These are phyloP conservation scores for Scheffersomyces illinoinensis DNA, from an alignment of 1,139 yeast genomes.

Conservation along the genomic window DNA sequence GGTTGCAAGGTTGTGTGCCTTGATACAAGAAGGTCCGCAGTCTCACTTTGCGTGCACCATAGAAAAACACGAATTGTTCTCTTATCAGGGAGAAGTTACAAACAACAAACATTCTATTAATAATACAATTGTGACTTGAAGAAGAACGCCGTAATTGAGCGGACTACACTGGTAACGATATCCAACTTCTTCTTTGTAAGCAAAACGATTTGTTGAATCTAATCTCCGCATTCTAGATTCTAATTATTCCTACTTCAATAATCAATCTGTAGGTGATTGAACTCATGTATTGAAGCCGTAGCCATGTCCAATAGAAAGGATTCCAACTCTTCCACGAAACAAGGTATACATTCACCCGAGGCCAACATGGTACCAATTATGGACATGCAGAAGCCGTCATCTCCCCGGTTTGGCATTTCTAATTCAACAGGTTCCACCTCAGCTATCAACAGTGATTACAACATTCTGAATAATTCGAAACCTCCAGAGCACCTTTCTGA, in stretches of 20 bases:
- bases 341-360: neutral
- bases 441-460: neutral
- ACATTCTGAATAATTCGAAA: slow-evolving; percentile 1
- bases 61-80: neutral
- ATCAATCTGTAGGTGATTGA: neutral
- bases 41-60: neutral
- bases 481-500: slow-evolving; percentile 58
- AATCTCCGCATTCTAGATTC: neutral
- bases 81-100: neutral
- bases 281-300: neutral
- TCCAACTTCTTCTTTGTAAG: neutral
- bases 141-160: neutral
- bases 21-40: neutral
- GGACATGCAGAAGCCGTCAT: neutral
- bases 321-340: neutral
- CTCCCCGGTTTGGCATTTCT: neutral
- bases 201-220: neutral
- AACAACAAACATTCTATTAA: neutral
- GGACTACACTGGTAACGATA: neutral
- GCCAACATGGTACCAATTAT: neutral
- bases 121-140: neutral
- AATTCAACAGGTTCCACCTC: neutral
- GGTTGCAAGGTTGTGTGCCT: neutral
- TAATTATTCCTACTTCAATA: too few relatives aligned
- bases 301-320: neutral